Evolutionary conservation across 208 protist genomes (phyloP).

Genomic region (Leishmania aethiopica): DNA sequence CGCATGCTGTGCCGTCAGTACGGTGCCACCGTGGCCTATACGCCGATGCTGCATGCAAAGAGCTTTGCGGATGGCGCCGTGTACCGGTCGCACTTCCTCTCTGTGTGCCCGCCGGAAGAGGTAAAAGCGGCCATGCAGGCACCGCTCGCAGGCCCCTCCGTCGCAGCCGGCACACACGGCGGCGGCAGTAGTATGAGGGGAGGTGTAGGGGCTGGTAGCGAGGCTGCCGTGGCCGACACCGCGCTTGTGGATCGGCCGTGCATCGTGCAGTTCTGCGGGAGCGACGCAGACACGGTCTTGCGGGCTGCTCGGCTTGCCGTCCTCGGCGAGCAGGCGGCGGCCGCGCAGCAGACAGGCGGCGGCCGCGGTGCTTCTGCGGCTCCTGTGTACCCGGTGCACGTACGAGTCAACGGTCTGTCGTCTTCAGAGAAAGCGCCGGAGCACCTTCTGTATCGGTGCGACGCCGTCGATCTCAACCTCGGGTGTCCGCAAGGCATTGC

Average conservation of each 20-base stretch:
- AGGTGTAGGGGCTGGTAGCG: not conserved
- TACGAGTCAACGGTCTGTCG: not conserved
- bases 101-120: constrained; percentile 35
- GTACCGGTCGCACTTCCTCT: constrained; percentile 70
- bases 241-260: constrained; percentile 68
- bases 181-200: not conserved
- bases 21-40: constrained; percentile 84
- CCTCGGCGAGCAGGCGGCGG: constrained; percentile 39
- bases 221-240: not conserved
- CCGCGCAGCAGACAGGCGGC: not conserved
- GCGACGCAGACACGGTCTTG: constrained; percentile 70
- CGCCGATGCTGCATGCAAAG: constrained; percentile 89
- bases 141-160: not conserved
- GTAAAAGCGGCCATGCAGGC: constrained; percentile 27
- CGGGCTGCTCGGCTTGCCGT: constrained; percentile 61
- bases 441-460: constrained; percentile 57
- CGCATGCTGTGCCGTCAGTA: constrained; percentile 86
- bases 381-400: constrained; percentile 15
- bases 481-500: constrained; percentile 95
- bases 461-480: constrained; percentile 91
- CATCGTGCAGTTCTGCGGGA: constrained; percentile 90
- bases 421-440: not conserved
- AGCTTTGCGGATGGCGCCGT: constrained; percentile 51
- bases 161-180: not conserved
- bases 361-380: not conserved